These are phyloP conservation scores for Lactarius indigo DNA, from an alignment of 768 basidiomycete species.

Conservation along the genomic window DNA sequence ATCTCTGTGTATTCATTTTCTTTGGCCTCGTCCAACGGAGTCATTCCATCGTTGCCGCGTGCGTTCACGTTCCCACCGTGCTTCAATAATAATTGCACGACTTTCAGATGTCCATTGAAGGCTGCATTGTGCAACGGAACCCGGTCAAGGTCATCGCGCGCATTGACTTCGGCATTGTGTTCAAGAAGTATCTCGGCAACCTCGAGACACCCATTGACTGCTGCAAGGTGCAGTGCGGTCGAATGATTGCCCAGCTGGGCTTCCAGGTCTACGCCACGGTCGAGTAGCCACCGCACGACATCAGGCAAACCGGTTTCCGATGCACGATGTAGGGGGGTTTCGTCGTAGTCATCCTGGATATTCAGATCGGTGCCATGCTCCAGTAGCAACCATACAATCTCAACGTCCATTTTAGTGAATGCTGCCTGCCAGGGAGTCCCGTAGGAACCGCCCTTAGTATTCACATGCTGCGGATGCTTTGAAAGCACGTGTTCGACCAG, in stretches of 20 bases:
- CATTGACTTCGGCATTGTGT: neutral
- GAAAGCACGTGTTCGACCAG: too few species aligned
- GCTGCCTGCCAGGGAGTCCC: neutral
- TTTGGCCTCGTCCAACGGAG: too few species aligned
- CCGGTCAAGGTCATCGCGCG: too few species aligned
- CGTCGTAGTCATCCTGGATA: fast-evolving
- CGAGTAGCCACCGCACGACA: neutral
- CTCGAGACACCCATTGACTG: neutral
- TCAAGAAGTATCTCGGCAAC: neutral
- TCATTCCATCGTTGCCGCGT: too few species aligned
- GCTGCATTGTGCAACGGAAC: too few species aligned
- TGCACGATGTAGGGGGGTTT: neutral
- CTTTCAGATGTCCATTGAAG: too few species aligned
- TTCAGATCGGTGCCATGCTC: neutral
- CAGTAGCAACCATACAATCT: neutral
- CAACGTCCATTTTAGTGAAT: neutral
- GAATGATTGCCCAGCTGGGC: neutral
- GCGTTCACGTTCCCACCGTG: too few species aligned
- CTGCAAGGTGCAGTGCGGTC: neutral
- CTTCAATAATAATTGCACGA: too few species aligned
- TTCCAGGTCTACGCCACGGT: neutral
- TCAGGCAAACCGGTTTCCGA: neutral
- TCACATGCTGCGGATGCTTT: neutral
- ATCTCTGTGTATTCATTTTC: too few species aligned
- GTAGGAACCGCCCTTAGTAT: neutral